Base-by-base conservation (phyloP, 352 stramenopile species). In the Phytopythium oedochilum region DNA sequence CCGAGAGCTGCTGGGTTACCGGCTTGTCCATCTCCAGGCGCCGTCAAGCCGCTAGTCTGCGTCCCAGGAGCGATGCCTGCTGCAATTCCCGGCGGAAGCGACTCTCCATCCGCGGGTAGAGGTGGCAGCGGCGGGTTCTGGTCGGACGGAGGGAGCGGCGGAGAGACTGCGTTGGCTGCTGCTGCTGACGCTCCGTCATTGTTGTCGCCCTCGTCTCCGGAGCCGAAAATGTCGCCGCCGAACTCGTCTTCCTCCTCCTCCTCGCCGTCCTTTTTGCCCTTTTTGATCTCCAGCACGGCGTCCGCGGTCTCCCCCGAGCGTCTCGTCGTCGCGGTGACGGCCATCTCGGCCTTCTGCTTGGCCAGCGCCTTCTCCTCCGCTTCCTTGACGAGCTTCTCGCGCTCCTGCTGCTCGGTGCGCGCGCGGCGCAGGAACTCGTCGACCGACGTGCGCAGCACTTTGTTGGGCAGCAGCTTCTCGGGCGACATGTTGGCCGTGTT, bases 211-310 rank as follows among this genome's bases (percentile, higher is more conserved):
- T 89, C 79, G 23, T 89, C 78, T 12, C 58, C 73, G 14, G 81
- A 82, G 7, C 73, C 82, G 49, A 91, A 94, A 61, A 94, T 88
- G 60, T 94, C 84, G 17, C 84, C 84, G 8, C 84, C 84, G 60
- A 94, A 92, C 56, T 92, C 84, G 56, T 94, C 84, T 55, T 94
- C 84, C 4, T 89, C 83, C 34, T 86, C 83, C 2, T 75, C 76
- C 10, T 80, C 73, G 31, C 71, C 68, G 8, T 85, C 71, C 47
- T 92, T 92, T 61, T 88, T 92, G n/a, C 68, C 68, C 46, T 91
- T 92, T 55, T 92, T 94, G 53, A 93, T 94, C 42, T 92, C 84
- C 5, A 94, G 50, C 12, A 78, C 88, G n/a, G 81, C 83, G 54
- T 93, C 84, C 4, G 84, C 84, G n/a, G 68, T 91, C 34, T 91